Conservation (phyloP, 306 rosid species). For the Vigna mungo region DNA sequence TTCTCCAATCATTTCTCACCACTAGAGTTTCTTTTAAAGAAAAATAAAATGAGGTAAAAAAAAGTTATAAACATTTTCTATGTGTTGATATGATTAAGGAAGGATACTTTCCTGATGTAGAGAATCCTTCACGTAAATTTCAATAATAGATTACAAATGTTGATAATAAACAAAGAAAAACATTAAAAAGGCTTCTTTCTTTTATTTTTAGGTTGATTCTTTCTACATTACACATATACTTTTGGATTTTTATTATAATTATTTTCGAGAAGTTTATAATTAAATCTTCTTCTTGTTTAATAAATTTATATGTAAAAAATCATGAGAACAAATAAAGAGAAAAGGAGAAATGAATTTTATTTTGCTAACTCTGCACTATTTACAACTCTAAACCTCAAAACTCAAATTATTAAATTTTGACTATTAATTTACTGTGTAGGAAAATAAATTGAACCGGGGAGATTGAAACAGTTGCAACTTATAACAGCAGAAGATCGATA, state of each 20-base stretch:
- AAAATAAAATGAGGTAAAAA: background rate
- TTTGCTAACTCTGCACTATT: too few relatives aligned
- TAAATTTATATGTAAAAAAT: constrained; percentile 1
- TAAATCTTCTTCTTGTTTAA: background rate
- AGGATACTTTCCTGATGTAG: background rate
- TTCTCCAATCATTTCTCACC: constrained; percentile 1
- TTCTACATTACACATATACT: background rate
- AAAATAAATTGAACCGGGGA: background rate
- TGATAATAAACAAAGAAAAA: background rate
- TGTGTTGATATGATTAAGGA: background rate
- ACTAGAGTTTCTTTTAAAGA: background rate
- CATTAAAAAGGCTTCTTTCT: background rate
- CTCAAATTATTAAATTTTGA: background rate
- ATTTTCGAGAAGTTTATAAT: background rate
- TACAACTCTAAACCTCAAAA: too few relatives aligned
- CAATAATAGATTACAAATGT: background rate
- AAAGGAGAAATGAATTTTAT: background rate
- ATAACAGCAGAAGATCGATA: background rate
- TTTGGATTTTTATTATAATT: background rate
- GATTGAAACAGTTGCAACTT: background rate
- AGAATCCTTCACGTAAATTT: background rate
- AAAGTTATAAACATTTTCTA: background rate
- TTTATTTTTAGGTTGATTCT: background rate
- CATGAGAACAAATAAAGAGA: background rate
- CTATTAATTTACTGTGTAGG: too few relatives aligned